Conservation (phyloP, 805 yeast species). For the Danielozyma ontarioensis region DNA sequence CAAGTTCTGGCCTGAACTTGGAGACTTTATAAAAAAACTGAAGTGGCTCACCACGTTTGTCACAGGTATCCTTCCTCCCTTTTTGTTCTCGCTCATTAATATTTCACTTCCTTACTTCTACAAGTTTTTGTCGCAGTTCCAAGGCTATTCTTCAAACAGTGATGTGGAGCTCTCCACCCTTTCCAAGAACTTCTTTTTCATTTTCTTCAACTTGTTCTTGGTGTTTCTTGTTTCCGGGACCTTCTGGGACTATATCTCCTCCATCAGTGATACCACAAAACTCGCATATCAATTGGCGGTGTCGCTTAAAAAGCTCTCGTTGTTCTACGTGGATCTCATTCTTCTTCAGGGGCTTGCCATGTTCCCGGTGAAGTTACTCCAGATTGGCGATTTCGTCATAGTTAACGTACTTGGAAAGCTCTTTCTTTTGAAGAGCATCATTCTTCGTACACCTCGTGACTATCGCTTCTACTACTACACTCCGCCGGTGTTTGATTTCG, state of each 20-base stretch:
- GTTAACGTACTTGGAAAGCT: slow-evolving; percentile 36
- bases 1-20: slow-evolving; percentile 56
- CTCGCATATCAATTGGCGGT: slow-evolving; percentile 52
- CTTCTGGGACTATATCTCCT: slow-evolving; percentile 53
- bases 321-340: slow-evolving; percentile 57
- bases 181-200: slow-evolving; percentile 54
- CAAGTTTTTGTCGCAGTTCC: slow-evolving; percentile 43
- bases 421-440: slow-evolving; percentile 33
- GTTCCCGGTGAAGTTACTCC: slow-evolving; percentile 54
- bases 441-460: slow-evolving; percentile 46
- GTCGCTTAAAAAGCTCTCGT: slow-evolving; percentile 46
- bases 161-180: slow-evolving; percentile 55
- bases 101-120: slow-evolving; percentile 52
- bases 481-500: slow-evolving; percentile 58
- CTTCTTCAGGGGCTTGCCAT: slow-evolving; percentile 65
- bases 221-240: slow-evolving; percentile 62
- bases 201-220: slow-evolving; percentile 55
- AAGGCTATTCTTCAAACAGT: slow-evolving; percentile 52
- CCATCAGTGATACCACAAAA: slow-evolving; percentile 53
- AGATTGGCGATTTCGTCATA: slow-evolving; percentile 48
- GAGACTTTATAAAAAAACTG: slow-evolving; percentile 46
- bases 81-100: slow-evolving; percentile 52
- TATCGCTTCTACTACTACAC: slow-evolving; percentile 48
- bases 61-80: slow-evolving; percentile 59
- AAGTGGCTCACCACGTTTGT: slow-evolving; percentile 50